Conservation (phyloP, 2,329 filamentous ascomycete genomes). For the Penicillium sp. region DNA sequence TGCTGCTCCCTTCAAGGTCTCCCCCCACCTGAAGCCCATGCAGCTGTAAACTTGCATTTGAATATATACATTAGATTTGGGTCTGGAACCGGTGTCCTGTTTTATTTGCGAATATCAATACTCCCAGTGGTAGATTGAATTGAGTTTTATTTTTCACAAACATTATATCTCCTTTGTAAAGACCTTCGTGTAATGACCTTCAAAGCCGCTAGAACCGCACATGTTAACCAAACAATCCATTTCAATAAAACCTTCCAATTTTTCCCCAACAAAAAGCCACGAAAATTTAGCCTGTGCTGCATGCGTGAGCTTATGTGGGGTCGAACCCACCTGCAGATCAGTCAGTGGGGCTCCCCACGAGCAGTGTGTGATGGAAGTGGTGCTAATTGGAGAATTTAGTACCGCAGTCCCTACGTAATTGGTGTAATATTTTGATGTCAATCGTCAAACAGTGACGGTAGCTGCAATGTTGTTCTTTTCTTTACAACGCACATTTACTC, state of each 20-base stretch:
- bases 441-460: background rate
- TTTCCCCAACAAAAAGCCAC: no score
- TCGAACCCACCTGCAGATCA: slow-evolving; percentile 10
- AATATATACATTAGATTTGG: slow-evolving; percentile 11
- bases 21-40: slow-evolving; percentile 58
- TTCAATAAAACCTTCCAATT: background rate
- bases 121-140: slow-evolving; percentile 7
- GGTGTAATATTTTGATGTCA: background rate
- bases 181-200: background rate
- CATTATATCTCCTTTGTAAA: background rate
- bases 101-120: slow-evolving; percentile 12
- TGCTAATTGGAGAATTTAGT: background rate
- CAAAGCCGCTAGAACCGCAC: background rate
- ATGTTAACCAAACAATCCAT: background rate
- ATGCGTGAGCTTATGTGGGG: slow-evolving; percentile 7
- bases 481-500: background rate
- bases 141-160: background rate
- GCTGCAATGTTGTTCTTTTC: background rate
- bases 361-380: background rate
- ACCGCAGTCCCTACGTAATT: background rate
- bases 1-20: slow-evolving; percentile 66
- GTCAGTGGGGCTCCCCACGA: slow-evolving; percentile 11
- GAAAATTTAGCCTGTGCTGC: no score
- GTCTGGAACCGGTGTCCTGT: slow-evolving; percentile 11
- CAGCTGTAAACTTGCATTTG: slow-evolving; percentile 19